Percentiles rank a stretch among this genome's conserved stretches.
Conservation (phyloP, 2,329 filamentous ascomycete genomes). For the Aspergillus ustus region DNA sequence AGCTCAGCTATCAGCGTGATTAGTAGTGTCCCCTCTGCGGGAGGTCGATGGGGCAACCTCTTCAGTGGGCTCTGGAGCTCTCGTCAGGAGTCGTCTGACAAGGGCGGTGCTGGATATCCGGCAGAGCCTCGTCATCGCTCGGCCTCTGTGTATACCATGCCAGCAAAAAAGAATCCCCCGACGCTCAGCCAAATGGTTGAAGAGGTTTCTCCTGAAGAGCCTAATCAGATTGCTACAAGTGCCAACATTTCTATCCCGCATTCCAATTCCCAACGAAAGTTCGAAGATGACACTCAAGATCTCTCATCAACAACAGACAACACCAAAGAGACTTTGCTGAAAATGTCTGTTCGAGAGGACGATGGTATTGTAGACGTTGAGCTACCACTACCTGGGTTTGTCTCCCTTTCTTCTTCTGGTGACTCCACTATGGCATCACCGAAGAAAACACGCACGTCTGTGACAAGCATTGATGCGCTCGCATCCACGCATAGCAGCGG, state of each 20-base stretch:
- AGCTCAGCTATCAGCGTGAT: constrained; percentile 52
- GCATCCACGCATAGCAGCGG: constrained; percentile 49
- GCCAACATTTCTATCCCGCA: constrained; percentile 44
- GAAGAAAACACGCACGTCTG: constrained; percentile 51
- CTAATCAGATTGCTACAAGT: constrained; percentile 30
- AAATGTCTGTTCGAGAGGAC: constrained; percentile 59
- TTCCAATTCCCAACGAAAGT: constrained; percentile 24
- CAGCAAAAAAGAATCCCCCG: constrained; percentile 31
- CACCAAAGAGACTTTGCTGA: constrained; percentile 52
- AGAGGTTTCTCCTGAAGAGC: constrained; percentile 31
- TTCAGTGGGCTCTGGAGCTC: constrained; percentile 61
- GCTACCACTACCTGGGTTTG: constrained; percentile 59
- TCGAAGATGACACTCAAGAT: constrained; percentile 33
- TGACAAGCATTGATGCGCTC: constrained; percentile 57
- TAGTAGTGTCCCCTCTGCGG: constrained; percentile 51
- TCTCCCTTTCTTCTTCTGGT: constrained; percentile 51
- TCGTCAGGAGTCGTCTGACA: constrained; percentile 54
- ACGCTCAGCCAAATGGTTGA: constrained; percentile 42
- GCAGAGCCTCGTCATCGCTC: constrained; percentile 35
- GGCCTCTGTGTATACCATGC: constrained; percentile 31
- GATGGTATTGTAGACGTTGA: constrained; percentile 67
- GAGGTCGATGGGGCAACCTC: constrained; percentile 60
- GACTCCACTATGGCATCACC: constrained; percentile 50
- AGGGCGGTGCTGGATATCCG: constrained; percentile 28
- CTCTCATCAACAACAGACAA: constrained; percentile 35